A percentile compares a stretch with the other conserved stretches of the same genome.
These are phyloP conservation scores for Saccharomyces pastorianus DNA, from an alignment of 1,139 yeast species.

Conservation along the genomic window DNA sequence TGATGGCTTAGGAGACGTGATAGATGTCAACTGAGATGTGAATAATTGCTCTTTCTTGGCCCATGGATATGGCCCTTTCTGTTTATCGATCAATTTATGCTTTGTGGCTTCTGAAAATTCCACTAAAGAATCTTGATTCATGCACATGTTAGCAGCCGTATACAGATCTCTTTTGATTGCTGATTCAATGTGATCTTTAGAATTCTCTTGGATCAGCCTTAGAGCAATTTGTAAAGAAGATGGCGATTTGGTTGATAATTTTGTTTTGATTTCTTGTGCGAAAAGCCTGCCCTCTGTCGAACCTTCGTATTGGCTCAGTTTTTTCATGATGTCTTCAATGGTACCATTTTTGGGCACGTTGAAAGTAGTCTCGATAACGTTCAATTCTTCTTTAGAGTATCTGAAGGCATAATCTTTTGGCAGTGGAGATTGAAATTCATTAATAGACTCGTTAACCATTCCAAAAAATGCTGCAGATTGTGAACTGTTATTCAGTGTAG, in stretches of 20 bases:
- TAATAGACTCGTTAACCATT: slow-evolving; percentile 62
- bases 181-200: slow-evolving; percentile 48
- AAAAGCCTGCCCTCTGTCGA: slow-evolving; percentile 47
- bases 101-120: slow-evolving; percentile 51
- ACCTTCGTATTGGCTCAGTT: slow-evolving; percentile 38
- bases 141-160: slow-evolving; percentile 71
- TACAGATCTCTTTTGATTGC: slow-evolving; percentile 69
- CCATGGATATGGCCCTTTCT: slow-evolving; percentile 42
- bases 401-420: slow-evolving; percentile 60
- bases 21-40: slow-evolving; percentile 25
- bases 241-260: slow-evolving; percentile 52
- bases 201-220: slow-evolving; percentile 60
- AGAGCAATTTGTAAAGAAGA: slow-evolving; percentile 71
- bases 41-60: slow-evolving; percentile 20
- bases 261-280: slow-evolving; percentile 52
- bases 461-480: slow-evolving; percentile 16
- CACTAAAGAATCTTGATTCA: slow-evolving; percentile 47
- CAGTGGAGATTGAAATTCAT: slow-evolving; percentile 65
- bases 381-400: slow-evolving; percentile 48
- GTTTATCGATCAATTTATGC: slow-evolving; percentile 54
- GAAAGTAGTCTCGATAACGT: slow-evolving; percentile 63
- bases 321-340: slow-evolving; percentile 54
- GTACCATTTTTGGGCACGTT: slow-evolving; percentile 38
- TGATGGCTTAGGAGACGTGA: slow-evolving; percentile 25
- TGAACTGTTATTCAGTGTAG: slow-evolving; percentile 15